Percentiles rank a stretch among this genome's conserved stretches.
Conservation (phyloP, 176 grass and related monocot species). For the Carex littledalei region DNA sequence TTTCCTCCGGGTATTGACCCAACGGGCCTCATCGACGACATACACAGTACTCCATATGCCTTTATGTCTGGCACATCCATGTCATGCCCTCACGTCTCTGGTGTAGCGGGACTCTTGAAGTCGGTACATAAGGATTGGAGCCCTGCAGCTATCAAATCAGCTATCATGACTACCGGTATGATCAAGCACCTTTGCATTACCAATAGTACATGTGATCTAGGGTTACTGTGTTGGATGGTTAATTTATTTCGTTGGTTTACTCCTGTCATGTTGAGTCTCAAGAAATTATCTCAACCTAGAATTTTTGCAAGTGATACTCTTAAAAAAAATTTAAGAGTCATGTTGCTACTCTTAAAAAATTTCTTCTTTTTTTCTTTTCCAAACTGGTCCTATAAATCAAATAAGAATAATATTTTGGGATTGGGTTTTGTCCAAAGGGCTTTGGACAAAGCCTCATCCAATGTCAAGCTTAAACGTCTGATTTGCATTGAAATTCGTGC, state of each 20-base stretch:
- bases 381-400: not conserved
- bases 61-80: conserved; percentile 39
- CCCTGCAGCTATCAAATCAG: conserved; percentile 32
- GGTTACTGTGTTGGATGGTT: not conserved
- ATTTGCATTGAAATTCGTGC: too few relatives aligned
- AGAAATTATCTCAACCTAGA: not conserved
- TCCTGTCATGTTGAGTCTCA: not conserved
- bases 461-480: too few relatives aligned
- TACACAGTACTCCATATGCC: not conserved
- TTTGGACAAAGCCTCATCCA: too few relatives aligned
- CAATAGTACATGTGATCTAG: not conserved
- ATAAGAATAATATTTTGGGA: not conserved
- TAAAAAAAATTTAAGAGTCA: not conserved
- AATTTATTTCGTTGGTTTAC: not conserved
- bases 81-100: conserved; percentile 37
- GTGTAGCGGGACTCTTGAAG: conserved; percentile 27
- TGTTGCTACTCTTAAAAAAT: too few relatives aligned
- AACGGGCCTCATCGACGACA: not conserved
- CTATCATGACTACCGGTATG: conserved; percentile 39
- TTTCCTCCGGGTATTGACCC: not conserved
- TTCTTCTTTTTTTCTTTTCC: too few relatives aligned
- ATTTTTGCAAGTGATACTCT: not conserved
- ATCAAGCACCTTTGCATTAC: not conserved
- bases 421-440: not conserved
- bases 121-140: conserved; percentile 28